These are phyloP conservation scores for Lactarius indigo DNA, from an alignment of 768 basidiomycete genomes.

Conservation along the genomic window DNA sequence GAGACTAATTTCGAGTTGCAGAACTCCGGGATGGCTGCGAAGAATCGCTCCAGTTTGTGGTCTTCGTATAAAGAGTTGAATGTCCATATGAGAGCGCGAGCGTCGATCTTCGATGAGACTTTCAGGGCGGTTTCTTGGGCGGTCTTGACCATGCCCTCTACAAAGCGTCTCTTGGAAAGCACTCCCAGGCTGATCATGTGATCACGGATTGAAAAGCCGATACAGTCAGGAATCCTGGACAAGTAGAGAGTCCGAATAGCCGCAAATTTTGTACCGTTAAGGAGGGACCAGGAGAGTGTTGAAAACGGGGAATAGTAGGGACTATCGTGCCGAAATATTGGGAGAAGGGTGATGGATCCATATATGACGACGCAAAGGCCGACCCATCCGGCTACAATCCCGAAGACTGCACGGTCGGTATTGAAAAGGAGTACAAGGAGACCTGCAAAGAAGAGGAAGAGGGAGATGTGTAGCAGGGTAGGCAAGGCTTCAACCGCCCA, in stretches of 20 bases:
- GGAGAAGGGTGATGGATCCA: neutral
- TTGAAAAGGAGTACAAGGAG: neutral
- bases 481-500: neutral
- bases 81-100: neutral
- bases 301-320: neutral
- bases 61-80: neutral
- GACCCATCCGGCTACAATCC: neutral
- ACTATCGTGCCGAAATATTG: neutral
- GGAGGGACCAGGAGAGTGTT: neutral
- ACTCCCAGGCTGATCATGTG: neutral
- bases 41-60: neutral
- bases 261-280: neutral
- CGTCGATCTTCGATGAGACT: neutral
- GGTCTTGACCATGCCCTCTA: neutral
- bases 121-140: neutral
- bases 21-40: conserved; percentile 5
- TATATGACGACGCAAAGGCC: neutral
- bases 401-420: neutral
- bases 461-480: neutral
- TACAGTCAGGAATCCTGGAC: neutral
- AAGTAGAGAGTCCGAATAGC: neutral
- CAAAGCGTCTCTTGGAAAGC: neutral
- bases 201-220: neutral
- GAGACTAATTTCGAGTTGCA: neutral
- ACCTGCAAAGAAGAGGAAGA: conserved; percentile 5